Evolutionary conservation across 495 filamentous ascomycete genomes (phyloP), one percentile per base, ranked within the genome.

Genomic region (Terfezia claveryi): DNA sequence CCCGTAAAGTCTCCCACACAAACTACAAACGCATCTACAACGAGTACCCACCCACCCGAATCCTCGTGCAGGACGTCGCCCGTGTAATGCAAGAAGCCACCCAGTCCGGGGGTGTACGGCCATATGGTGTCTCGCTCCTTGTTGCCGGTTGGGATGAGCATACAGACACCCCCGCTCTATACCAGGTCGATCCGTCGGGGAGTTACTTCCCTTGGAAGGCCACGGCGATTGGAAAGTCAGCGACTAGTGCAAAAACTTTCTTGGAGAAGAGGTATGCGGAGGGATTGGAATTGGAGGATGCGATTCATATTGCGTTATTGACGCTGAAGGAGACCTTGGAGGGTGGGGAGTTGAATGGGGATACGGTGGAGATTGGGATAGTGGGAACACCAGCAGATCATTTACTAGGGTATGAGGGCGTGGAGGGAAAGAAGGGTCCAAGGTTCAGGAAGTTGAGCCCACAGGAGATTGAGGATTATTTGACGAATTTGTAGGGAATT

Each of bases 21-120:
- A 82, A 82, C 69, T 99, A 99, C 79, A 99, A 99, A 76, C 87
- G 91, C 68, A 84, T 99, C 69, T 99, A 99, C 75, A 99, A 99
- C 71, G 91, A 99, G 74, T 99, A 99, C 76, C 91, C 91, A 12
- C 91, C 91, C 10, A 99, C 91, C 32, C 78, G 91, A 58, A 99
- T 99, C 77, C 74, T 99, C 68, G 91, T 99, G 55, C 91, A 99
- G 71, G 92, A 99, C 64, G 89, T 99, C 53, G 91, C 91, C 49
- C 79, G 86, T 60, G 87, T 94, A 55, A 94, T 99, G 81, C 91
- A 99, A 68, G 91, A 99, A 70, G 91, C 91, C 32, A 99, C 91
- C 49, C 91, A 99, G 70, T 89, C 83, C 54, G 91, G 88, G 68
- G 91, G 91, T 76, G 89, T 99, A 55, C 79, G 91, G 49, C 91